Evolutionary conservation across 1,284 basidiomycete genomes (phyloP).

Genomic region (Rhodotorula sp.): DNA sequence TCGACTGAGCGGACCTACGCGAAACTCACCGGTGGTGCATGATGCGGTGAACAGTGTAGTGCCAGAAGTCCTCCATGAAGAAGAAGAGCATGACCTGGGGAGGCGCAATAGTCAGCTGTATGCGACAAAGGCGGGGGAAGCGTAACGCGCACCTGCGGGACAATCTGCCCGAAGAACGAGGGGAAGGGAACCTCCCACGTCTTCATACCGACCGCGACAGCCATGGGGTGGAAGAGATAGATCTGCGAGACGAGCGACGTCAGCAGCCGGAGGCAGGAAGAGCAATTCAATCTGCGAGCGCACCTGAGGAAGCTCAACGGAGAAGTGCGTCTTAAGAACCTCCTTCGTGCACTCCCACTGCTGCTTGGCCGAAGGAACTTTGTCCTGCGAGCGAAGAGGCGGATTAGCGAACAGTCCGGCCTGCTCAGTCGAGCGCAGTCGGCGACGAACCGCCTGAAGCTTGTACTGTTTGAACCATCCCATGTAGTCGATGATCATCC

Average conservation of each 20-base stretch:
- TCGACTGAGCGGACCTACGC: rapidly evolving
- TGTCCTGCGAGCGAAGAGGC: conserved; percentile 52
- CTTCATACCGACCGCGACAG: conserved; percentile 82
- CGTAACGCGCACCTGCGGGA: conserved; percentile 58
- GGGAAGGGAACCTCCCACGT: conserved; percentile 95
- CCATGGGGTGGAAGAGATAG: conserved; percentile 90
- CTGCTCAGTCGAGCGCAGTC: not conserved
- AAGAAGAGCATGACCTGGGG: conserved; percentile 75
- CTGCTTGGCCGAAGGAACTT: conserved; percentile 73
- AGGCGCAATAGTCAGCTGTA: not conserved
- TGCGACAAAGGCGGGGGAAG: no score
- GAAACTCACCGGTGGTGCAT: conserved; percentile 66
- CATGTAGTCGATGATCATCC: conserved; percentile 92
- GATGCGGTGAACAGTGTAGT: conserved; percentile 37
- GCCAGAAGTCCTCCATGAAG: conserved; percentile 70
- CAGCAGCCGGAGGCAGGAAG: not conserved
- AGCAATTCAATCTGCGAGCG: conserved; percentile 42
- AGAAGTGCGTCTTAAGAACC: conserved; percentile 93
- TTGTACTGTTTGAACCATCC: conserved; percentile 89
- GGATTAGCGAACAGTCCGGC: not conserved
- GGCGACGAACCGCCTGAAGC: conserved; percentile 59
- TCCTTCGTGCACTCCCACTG: conserved; percentile 97
- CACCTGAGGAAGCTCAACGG: conserved; percentile 86
- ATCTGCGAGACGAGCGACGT: conserved; percentile 59
- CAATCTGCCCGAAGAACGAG: conserved; percentile 55